Evolutionary conservation across 139 green algal species (phyloP).

Genomic region (Micractinium sp.): DNA sequence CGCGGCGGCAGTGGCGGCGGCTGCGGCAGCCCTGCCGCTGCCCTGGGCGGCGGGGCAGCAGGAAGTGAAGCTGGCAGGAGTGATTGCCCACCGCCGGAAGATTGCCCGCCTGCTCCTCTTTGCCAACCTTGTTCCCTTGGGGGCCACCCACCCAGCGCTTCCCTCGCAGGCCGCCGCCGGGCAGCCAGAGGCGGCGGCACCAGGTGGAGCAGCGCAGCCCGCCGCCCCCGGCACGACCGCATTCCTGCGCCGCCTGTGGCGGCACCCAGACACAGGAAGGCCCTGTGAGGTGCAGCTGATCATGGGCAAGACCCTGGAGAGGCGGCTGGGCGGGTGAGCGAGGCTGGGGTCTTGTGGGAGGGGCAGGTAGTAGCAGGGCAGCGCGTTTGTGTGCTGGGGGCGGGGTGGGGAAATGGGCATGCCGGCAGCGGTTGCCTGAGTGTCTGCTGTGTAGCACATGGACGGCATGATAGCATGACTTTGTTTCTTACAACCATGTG

Average conservation of each 20-base stretch:
- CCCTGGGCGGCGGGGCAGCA: slow-evolving; percentile 6
- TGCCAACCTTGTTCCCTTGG: slow-evolving; percentile 33
- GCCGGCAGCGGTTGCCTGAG: not conserved
- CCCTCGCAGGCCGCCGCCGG: no score
- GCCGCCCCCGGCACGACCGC: not conserved
- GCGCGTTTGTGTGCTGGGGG: not conserved
- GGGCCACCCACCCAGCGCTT: not conserved
- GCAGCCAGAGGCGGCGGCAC: no score
- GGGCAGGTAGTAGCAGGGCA: not conserved
- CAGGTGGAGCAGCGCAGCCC: not conserved
- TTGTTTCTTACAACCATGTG: not conserved
- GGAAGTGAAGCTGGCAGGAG: not conserved
- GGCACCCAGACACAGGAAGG: slow-evolving; percentile 12
- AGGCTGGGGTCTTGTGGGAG: not conserved
- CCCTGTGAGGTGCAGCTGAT: slow-evolving; percentile 48
- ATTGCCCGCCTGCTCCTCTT: slow-evolving; percentile 35
- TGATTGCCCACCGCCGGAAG: slow-evolving; percentile 30
- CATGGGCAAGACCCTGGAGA: slow-evolving; percentile 38
- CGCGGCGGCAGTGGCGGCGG: not conserved
- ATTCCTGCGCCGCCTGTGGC: slow-evolving; percentile 39
- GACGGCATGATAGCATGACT: no score
- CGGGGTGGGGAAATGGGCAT: not conserved
- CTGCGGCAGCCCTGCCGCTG: slow-evolving; percentile 9
- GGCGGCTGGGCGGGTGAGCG: slow-evolving; percentile 6
- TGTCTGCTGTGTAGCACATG: not conserved